Conservation (phyloP, 306 rosid genomes). For the Gillenia trifoliata region DNA sequence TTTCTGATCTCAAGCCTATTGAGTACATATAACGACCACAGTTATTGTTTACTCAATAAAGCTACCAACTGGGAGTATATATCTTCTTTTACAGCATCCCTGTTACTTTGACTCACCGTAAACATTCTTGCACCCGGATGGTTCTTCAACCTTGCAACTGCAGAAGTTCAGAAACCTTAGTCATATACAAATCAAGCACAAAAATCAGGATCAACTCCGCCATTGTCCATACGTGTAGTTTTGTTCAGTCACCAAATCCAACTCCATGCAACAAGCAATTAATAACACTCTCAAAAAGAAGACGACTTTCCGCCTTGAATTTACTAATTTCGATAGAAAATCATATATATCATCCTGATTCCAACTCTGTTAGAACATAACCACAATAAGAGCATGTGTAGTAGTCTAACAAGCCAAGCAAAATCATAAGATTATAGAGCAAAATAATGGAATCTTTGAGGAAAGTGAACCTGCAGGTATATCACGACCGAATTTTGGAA, state of each 20-base stretch:
- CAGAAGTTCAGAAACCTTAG: conserved; percentile 16
- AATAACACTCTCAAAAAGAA: no score
- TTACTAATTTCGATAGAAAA: no score
- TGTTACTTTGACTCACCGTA: conserved; percentile 53
- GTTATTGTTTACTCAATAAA: conserved; percentile 32
- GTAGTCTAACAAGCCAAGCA: neutral
- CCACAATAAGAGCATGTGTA: neutral
- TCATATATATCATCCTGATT: neutral
- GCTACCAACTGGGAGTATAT: conserved; percentile 45
- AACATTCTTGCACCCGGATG: conserved; percentile 56
- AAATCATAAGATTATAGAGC: neutral
- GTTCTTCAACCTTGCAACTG: conserved; percentile 80
- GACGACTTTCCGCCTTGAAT: no score
- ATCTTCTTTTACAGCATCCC: conserved; percentile 57
- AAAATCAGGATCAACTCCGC: neutral
- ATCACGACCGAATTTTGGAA: conserved; percentile 67
- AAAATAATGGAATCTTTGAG: neutral
- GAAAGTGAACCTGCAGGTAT: conserved; percentile 60
- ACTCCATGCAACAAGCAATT: neutral
- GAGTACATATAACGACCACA: no score
- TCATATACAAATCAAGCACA: neutral
- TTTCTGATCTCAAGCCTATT: neutral
- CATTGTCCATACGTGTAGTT: no score
- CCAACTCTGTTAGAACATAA: no score
- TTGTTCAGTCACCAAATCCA: neutral